These are phyloP conservation scores for Erucastrum elatum DNA, from an alignment of 345 rosid species.

Conservation along the genomic window DNA sequence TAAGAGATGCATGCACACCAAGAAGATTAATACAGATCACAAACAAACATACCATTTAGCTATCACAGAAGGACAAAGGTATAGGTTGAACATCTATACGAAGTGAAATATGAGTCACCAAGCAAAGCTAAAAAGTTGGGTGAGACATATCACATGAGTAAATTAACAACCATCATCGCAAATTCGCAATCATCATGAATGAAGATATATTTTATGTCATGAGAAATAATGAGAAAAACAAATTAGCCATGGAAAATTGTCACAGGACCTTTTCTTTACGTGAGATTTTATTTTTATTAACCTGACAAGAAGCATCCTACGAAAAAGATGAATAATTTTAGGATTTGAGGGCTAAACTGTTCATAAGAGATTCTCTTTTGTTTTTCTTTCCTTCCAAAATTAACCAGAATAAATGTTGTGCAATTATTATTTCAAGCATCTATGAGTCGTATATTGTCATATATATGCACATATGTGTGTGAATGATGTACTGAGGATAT, in stretches of 20 bases:
- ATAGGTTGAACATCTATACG: constrained; percentile 28
- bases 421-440: constrained; percentile 11
- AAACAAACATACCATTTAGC: background rate
- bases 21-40: background rate
- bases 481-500: no score
- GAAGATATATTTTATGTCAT: constrained; percentile 15
- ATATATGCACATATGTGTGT: no score
- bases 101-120: constrained; percentile 42
- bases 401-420: background rate
- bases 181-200: background rate
- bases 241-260: constrained; percentile 4
- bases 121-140: constrained; percentile 24
- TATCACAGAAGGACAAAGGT: background rate
- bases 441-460: background rate
- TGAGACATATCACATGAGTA: constrained; percentile 34
- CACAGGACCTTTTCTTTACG: background rate
- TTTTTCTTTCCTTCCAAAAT: background rate
- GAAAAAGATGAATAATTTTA: background rate
- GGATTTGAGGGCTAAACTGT: constrained; percentile 33
- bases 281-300: background rate
- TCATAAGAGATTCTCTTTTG: background rate
- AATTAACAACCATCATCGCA: constrained; percentile 6
- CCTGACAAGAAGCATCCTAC: constrained; percentile 35
- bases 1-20: constrained; percentile 16
- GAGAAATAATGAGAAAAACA: constrained; percentile 15